Percentiles rank a stretch among this genome's conserved stretches.
phyloP scores from a whole-genome alignment of 352 stramenopile genomes.

The Globisporangium barbulae region DNA sequence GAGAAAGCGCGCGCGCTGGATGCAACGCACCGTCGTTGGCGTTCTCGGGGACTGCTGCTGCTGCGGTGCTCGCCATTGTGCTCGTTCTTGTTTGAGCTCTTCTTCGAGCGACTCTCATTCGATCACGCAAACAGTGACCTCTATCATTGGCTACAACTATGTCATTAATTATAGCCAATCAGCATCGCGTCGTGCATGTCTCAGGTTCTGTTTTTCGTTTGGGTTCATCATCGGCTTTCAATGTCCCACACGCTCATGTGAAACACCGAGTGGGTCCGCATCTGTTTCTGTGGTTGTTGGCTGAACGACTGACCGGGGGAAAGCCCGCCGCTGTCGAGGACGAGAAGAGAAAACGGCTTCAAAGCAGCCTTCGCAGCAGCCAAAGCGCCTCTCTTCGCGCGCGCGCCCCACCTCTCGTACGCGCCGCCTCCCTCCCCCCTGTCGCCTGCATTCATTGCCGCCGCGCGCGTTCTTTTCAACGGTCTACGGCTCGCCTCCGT shows the following conservation, averaged over 20 bases:
- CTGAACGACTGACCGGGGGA: conserved; percentile 12
- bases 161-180: conserved; percentile 1
- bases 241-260: background rate
- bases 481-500: background rate
- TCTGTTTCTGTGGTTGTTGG: conserved; percentile 18
- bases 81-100: background rate
- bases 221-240: background rate
- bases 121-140: conserved; percentile 1
- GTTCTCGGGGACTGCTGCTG: conserved; percentile 36
- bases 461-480: background rate
- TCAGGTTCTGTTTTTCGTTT: background rate
- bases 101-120: background rate
- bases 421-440: background rate
- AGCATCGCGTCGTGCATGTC: background rate
- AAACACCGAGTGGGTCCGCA: background rate
- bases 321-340: conserved; percentile 1
- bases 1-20: background rate
- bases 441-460: background rate
- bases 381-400: conserved; percentile 5
- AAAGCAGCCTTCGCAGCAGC: background rate
- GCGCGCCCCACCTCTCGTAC: background rate
- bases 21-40: conserved; percentile 53
- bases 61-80: conserved; percentile 9
- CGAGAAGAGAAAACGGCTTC: conserved; percentile 13
- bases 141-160: background rate